A percentile compares a stretch with the other conserved stretches of the same genome.
These are phyloP conservation scores for Curvularia spicifera DNA, from an alignment of 2,329 filamentous ascomycete genomes.

Conservation along the genomic window DNA sequence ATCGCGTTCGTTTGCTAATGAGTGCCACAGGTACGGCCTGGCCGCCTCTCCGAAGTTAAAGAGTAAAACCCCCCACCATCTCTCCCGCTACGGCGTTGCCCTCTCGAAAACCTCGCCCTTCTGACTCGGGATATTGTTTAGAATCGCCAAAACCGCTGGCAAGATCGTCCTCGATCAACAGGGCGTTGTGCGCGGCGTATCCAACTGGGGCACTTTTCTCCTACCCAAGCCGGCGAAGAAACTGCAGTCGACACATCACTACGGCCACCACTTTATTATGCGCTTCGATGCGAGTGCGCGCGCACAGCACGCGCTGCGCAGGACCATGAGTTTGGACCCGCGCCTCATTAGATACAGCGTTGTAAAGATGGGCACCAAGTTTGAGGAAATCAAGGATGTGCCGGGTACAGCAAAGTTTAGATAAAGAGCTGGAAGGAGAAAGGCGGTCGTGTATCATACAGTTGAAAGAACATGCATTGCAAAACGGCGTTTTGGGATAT, in stretches of 20 bases:
- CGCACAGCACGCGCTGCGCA: conserved; percentile 76
- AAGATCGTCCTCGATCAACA: conserved; percentile 80
- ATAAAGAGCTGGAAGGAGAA: conserved; percentile 7
- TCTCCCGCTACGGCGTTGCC: not conserved
- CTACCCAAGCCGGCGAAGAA: conserved; percentile 80
- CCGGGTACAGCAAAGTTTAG: conserved; percentile 60
- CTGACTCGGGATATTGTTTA: conserved; percentile 47
- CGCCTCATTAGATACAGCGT: conserved; percentile 86
- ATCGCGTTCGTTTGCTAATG: not conserved
- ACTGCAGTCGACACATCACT: conserved; percentile 81
- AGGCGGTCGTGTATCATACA: not conserved
- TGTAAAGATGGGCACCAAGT: conserved; percentile 79
- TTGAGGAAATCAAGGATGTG: conserved; percentile 67
- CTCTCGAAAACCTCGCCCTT: not conserved
- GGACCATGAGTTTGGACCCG: conserved; percentile 82
- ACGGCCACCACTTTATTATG: conserved; percentile 97
- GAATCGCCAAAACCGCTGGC: conserved; percentile 86
- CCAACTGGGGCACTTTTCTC: conserved; percentile 93
- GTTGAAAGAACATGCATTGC: conserved; percentile 2
- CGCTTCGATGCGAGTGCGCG: conserved; percentile 82
- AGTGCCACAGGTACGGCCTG: conserved; percentile 78
- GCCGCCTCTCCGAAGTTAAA: conserved; percentile 89
- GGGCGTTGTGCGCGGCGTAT: conserved; percentile 89
- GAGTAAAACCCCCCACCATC: conserved; percentile 66
- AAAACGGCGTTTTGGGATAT: conserved; percentile 3